These are phyloP conservation scores for Curvularia verruculosa DNA, from an alignment of 2,329 filamentous ascomycete species.

Conservation along the genomic window DNA sequence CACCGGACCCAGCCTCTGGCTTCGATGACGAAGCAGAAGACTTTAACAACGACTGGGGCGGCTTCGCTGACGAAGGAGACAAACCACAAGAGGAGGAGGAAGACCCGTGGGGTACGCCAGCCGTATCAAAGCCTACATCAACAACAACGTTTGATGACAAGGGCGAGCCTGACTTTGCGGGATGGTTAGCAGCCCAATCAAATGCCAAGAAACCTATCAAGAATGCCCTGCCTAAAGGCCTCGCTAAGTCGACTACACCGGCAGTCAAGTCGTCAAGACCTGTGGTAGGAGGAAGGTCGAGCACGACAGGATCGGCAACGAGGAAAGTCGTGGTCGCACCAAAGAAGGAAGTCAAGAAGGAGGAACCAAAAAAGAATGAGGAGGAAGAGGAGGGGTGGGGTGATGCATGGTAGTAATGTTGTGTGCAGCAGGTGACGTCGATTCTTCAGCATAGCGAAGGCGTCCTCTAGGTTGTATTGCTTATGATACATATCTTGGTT, in stretches of 20 bases:
- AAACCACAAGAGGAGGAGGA: slow-evolving; percentile 56
- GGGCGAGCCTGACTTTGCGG: slow-evolving; percentile 92
- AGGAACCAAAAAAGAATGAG: slow-evolving; percentile 49
- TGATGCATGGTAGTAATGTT: slow-evolving; percentile 43
- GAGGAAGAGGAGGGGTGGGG: slow-evolving; percentile 50
- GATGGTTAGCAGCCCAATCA: slow-evolving; percentile 88
- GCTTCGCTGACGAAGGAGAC: slow-evolving; percentile 64
- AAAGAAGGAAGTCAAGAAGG: slow-evolving; percentile 41
- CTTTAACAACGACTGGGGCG: slow-evolving; percentile 76
- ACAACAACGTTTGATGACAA: slow-evolving; percentile 75
- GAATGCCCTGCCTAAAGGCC: slow-evolving; percentile 81
- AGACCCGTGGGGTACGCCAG: slow-evolving; percentile 58
- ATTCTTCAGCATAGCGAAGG: slow-evolving; percentile 19
- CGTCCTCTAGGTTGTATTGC: slow-evolving; percentile 9
- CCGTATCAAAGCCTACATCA: slow-evolving; percentile 43
- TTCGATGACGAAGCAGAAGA: slow-evolving; percentile 58
- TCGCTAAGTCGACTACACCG: slow-evolving; percentile 64
- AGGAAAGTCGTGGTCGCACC: slow-evolving; percentile 37
- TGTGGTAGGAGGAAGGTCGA: slow-evolving; percentile 37
- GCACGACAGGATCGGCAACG: slow-evolving; percentile 38
- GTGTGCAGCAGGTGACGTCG: slow-evolving; percentile 4
- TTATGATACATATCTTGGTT: slow-evolving; percentile 6
- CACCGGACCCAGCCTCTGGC: slow-evolving; percentile 59
- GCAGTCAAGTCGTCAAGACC: slow-evolving; percentile 44
- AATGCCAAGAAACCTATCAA: slow-evolving; percentile 68